Conservation (phyloP, 352 stramenopile genomes). For the Globisporangium heterothallicum region DNA sequence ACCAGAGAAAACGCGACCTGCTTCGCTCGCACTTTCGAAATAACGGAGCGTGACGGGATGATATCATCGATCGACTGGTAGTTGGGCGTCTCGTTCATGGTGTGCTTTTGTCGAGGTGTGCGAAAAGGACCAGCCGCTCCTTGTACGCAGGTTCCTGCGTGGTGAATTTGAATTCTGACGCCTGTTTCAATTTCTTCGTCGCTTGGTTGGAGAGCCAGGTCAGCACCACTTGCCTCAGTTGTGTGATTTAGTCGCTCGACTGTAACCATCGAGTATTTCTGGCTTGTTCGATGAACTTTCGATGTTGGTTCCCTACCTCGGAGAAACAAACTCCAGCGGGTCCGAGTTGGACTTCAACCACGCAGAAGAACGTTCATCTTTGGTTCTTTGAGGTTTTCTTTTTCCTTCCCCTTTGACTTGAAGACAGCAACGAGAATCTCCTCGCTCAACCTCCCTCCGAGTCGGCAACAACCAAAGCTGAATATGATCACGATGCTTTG, state of each 20-base stretch:
- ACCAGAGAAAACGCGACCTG: conserved; percentile 11
- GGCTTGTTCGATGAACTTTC: neutral
- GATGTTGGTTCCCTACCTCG: neutral
- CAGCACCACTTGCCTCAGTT: neutral
- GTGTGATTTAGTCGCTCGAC: neutral
- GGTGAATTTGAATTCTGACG: neutral
- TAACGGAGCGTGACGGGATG: conserved; percentile 3
- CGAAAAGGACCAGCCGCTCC: neutral
- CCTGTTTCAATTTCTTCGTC: neutral
- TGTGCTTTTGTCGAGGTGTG: neutral
- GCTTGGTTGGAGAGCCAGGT: neutral
- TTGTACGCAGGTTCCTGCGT: neutral
- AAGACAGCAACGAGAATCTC: no score
- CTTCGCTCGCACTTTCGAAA: conserved; percentile 9
- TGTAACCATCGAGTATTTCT: neutral
- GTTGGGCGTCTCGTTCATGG: conserved; percentile 10
- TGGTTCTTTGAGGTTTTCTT: no score
- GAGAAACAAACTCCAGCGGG: no score
- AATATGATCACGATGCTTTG: no score
- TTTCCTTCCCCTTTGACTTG: no score
- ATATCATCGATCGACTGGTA: conserved; percentile 12
- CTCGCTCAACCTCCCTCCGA: no score
- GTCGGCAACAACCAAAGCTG: no score
- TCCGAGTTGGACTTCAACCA: no score
- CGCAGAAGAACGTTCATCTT: neutral